A percentile compares a stretch with the other conserved stretches of the same genome.
Conservation (phyloP, 495 filamentous ascomycete species). For the Pseudoneurospora amorphoporcata region DNA sequence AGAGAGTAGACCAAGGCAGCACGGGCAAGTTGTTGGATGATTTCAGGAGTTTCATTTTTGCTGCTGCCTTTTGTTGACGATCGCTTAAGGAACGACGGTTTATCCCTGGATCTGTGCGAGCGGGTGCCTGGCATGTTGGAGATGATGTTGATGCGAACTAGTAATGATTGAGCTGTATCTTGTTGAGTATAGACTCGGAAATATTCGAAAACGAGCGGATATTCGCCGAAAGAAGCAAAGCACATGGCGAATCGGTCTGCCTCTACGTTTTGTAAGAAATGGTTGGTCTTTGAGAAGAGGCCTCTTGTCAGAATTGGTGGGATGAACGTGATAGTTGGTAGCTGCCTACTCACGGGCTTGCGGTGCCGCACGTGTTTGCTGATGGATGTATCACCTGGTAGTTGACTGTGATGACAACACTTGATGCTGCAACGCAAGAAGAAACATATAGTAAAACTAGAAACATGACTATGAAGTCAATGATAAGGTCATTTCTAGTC, state of each 20-base stretch:
- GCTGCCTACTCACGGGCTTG: neutral
- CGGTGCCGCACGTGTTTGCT: neutral
- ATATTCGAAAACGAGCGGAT: neutral
- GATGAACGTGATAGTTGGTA: neutral
- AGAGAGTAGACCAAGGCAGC: conserved; percentile 17
- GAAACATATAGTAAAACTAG: neutral
- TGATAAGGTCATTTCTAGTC: neutral
- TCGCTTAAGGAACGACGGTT: neutral
- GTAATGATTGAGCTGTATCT: neutral
- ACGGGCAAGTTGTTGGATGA: conserved; percentile 15
- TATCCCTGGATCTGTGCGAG: neutral
- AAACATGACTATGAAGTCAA: neutral
- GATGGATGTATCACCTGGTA: neutral
- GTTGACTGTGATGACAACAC: neutral
- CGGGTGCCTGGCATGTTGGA: neutral
- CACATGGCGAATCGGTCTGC: neutral
- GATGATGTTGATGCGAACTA: neutral
- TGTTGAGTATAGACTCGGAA: neutral
- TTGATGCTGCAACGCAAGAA: neutral
- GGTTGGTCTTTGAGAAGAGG: neutral
- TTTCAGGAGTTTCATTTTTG: conserved; percentile 5
- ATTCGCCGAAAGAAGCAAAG: neutral
- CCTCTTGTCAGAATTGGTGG: neutral
- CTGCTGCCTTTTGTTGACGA: neutral
- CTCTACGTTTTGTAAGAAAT: neutral